A percentile compares a stretch with the other conserved stretches of the same genome.
These are phyloP conservation scores for Blastobotrys proliferans DNA, from an alignment of 1,139 yeast genomes.

Conservation along the genomic window DNA sequence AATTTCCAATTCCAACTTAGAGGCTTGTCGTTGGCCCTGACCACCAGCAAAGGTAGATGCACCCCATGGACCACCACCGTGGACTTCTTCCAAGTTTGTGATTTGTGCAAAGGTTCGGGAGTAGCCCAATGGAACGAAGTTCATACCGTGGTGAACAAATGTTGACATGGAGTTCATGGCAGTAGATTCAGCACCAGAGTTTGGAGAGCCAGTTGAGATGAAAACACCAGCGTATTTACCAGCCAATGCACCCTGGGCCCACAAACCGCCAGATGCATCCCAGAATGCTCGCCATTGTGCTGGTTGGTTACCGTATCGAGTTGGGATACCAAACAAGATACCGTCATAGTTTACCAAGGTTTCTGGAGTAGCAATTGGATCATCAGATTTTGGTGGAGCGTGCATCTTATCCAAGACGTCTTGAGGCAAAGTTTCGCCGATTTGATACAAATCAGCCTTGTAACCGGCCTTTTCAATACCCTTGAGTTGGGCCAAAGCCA, in stretches of 20 bases:
- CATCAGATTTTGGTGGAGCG: slow-evolving; percentile 65
- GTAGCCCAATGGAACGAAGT: slow-evolving; percentile 78
- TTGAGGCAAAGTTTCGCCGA: slow-evolving; percentile 69
- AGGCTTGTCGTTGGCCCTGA: slow-evolving; percentile 75
- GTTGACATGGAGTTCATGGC: slow-evolving; percentile 60
- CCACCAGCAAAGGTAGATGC: slow-evolving; percentile 77
- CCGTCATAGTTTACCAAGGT: slow-evolving; percentile 65
- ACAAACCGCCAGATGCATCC: slow-evolving; percentile 77
- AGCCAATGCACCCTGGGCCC: slow-evolving; percentile 71
- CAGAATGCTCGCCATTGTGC: slow-evolving; percentile 80
- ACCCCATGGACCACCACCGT: slow-evolving; percentile 88
- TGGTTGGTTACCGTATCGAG: slow-evolving; percentile 78
- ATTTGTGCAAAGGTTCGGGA: slow-evolving; percentile 55
- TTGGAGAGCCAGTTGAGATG: slow-evolving; percentile 75
- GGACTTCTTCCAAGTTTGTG: slow-evolving; percentile 61
- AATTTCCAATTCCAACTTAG: slow-evolving; percentile 59
- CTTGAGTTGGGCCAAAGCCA: slow-evolving; percentile 65
- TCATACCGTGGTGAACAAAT: slow-evolving; percentile 74
- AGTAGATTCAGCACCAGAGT: slow-evolving; percentile 82
- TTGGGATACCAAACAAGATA: slow-evolving; percentile 75
- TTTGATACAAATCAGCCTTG: slow-evolving; percentile 60
- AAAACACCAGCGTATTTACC: slow-evolving; percentile 78
- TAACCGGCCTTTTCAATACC: slow-evolving; percentile 78
- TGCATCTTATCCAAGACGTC: slow-evolving; percentile 58
- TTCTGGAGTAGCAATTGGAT: slow-evolving; percentile 56